phyloP scores from a whole-genome alignment of 805 yeast genomes.

The Pichia membranifaciens region DNA sequence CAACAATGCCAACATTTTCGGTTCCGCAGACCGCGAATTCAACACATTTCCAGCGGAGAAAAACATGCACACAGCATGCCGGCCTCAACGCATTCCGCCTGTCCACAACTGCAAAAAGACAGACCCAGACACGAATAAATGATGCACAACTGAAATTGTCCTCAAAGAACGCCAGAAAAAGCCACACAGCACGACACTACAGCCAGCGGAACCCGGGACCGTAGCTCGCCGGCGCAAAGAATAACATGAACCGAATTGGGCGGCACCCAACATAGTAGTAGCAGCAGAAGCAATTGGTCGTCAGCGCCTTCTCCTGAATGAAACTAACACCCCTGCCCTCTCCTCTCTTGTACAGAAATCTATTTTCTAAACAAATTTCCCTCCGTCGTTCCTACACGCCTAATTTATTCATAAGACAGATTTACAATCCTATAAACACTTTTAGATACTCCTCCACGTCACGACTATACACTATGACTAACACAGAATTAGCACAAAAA shows the following conservation, averaged over 20 bases:
- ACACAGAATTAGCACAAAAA: conserved; percentile 13
- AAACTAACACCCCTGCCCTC: conserved; percentile 5
- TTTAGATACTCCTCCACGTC: background rate
- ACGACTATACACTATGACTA: conserved; percentile 9
- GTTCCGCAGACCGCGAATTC: background rate
- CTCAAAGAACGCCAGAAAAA: too few species aligned
- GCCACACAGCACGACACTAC: too few species aligned
- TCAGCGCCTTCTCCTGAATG: background rate
- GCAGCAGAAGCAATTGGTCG: background rate
- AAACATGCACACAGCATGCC: too few species aligned
- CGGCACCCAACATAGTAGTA: too few species aligned
- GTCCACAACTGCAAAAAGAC: too few species aligned
- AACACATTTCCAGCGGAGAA: too few species aligned
- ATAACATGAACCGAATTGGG: too few species aligned
- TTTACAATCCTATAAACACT: background rate
- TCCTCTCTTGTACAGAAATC: background rate
- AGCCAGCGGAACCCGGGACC: too few species aligned
- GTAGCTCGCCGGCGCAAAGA: too few species aligned
- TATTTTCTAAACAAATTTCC: conserved; percentile 1
- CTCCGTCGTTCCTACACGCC: background rate
- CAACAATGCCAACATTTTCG: background rate
- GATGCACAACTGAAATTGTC: too few species aligned
- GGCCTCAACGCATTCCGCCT: too few species aligned
- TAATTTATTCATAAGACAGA: background rate
- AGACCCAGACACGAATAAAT: too few species aligned